Percentiles rank a stretch among this genome's conserved stretches.
Conservation (phyloP, 768 basidiomycete species). For the Clitopilus hobsonii region DNA sequence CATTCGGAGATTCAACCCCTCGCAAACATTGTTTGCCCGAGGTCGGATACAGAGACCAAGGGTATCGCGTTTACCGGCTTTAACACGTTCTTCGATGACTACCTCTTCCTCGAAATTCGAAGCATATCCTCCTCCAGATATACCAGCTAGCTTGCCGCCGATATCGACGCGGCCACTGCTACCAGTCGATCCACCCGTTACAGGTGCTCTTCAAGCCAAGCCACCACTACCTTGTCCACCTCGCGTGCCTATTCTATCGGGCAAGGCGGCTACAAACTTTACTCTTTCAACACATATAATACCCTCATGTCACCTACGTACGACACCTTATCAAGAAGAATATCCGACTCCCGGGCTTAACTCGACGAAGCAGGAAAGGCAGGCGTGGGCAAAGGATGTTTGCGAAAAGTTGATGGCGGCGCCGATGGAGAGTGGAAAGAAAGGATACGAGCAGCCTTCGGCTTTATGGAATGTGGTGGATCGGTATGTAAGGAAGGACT, state of each 20-base stretch:
- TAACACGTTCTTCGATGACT: too few species aligned
- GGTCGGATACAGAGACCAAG: too few species aligned
- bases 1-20: too few species aligned
- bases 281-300: slow-evolving; percentile 49
- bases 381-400: slow-evolving; percentile 17
- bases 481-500: slow-evolving; percentile 50
- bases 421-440: slow-evolving; percentile 24
- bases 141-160: too few species aligned
- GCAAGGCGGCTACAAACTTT: slow-evolving; percentile 21
- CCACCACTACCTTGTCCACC: slow-evolving; percentile 37
- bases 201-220: too few species aligned
- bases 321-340: slow-evolving; percentile 34
- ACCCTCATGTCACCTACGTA: slow-evolving; percentile 50
- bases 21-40: too few species aligned
- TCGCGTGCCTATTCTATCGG: slow-evolving; percentile 26
- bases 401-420: slow-evolving; percentile 15
- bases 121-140: too few species aligned
- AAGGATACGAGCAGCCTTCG: slow-evolving; percentile 31
- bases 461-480: slow-evolving; percentile 70
- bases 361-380: slow-evolving; percentile 32
- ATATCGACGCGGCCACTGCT: too few species aligned
- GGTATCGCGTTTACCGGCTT: too few species aligned
- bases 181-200: too few species aligned
- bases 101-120: too few species aligned
- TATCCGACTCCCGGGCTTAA: slow-evolving; percentile 24